phyloP scores from a whole-genome alignment of 1,284 basidiomycete species.

The Mycosarcoma mackinlayi region DNA sequence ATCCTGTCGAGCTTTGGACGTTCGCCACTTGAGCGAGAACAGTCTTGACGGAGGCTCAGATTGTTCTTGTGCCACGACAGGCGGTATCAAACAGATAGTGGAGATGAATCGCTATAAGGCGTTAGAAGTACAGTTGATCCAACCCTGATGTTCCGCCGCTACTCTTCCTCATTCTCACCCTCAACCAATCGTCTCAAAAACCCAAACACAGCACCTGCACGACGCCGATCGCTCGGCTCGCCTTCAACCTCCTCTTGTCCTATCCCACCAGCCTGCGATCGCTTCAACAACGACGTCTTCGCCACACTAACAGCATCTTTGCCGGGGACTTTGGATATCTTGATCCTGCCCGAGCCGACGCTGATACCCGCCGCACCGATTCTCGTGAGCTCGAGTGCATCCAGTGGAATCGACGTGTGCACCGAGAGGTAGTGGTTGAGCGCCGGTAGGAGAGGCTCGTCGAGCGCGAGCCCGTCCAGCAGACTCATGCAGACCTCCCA shows the following conservation, averaged over 20 bases:
- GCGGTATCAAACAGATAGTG: no score
- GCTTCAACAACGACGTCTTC: conserved; percentile 20
- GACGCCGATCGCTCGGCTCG: conserved; percentile 28
- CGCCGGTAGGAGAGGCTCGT: conserved; percentile 40
- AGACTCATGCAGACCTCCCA: conserved; percentile 49
- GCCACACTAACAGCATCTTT: conserved; percentile 8
- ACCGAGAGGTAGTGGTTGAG: conserved; percentile 42
- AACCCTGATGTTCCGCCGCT: no score
- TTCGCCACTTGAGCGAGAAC: no score
- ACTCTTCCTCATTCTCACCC: conserved; percentile 8
- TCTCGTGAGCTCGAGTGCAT: conserved; percentile 30
- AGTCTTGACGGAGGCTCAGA: no score
- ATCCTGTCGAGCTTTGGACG: no score
- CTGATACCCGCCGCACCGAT: conserved; percentile 48
- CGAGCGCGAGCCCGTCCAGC: conserved; percentile 22
- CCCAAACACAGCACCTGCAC: conserved; percentile 36
- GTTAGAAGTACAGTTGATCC: no score
- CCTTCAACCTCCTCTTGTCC: conserved; percentile 7
- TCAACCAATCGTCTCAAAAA: conserved; percentile 38
- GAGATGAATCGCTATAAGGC: no score
- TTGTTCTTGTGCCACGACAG: no score
- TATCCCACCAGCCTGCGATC: neutral
- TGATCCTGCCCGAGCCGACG: conserved; percentile 42
- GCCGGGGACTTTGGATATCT: conserved; percentile 28
- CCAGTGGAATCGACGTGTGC: conserved; percentile 49